These are phyloP conservation scores for Exophiala sideris DNA, from an alignment of 2,329 filamentous ascomycete genomes.

Conservation along the genomic window DNA sequence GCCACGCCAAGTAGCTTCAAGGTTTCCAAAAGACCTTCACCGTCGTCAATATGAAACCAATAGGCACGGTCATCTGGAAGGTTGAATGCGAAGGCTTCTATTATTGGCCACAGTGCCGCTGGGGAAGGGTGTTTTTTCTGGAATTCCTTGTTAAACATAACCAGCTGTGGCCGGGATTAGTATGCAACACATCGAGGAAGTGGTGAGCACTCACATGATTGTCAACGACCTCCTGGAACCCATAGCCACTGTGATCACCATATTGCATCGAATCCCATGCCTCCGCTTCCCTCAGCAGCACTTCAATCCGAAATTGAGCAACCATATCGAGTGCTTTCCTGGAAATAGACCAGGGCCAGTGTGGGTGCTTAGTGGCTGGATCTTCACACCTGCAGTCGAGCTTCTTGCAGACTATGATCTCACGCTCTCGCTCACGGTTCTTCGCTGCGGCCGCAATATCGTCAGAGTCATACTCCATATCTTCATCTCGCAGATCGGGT, in stretches of 20 bases:
- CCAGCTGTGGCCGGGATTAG: neutral
- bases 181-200: neutral
- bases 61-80: neutral
- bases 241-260: slow-evolving; percentile 7
- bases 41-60: slow-evolving; percentile 8
- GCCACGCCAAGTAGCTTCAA: slow-evolving; percentile 7
- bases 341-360: slow-evolving; percentile 5
- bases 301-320: slow-evolving; percentile 3
- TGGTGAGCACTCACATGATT: slow-evolving; percentile 10
- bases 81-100: slow-evolving; percentile 8
- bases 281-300: neutral
- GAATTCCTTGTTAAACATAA: slow-evolving; percentile 5
- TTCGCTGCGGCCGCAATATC: neutral
- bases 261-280: neutral
- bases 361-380: slow-evolving; percentile 3
- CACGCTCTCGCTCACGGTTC: neutral
- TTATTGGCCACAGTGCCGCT: slow-evolving; percentile 2
- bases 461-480: neutral
- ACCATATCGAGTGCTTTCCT: slow-evolving; percentile 2
- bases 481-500: neutral
- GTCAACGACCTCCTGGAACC: slow-evolving; percentile 16
- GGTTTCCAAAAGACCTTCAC: neutral
- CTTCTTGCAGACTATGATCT: neutral
- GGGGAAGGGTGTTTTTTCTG: slow-evolving; percentile 1
- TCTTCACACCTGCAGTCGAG: slow-evolving; percentile 7